phyloP scores from a whole-genome alignment of 192 early-diverging fungal genomes.

The Spizellomyces sp. region DNA sequence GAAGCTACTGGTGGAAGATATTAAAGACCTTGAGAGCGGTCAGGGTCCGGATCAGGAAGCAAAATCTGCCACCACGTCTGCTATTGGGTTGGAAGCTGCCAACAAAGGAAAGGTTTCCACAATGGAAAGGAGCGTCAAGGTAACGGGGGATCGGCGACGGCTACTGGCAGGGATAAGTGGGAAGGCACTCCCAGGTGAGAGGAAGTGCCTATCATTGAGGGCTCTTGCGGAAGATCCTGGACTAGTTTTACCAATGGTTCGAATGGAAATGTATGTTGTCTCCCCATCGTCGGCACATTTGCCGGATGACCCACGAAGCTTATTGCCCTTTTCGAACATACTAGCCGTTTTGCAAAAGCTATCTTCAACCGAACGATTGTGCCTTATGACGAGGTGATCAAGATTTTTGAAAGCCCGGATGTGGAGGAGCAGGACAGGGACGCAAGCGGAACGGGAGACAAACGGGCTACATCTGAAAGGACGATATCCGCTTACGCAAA shows the following conservation, averaged over 20 bases:
- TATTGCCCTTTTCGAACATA: neutral
- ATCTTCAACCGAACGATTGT: neutral
- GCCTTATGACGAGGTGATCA: constrained; percentile 8
- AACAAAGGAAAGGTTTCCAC: neutral
- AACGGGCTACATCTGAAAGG: constrained; percentile 8
- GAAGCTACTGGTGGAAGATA: neutral
- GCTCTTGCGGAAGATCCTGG: neutral
- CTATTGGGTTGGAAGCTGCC: neutral
- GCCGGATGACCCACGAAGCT: neutral
- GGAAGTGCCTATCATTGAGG: neutral
- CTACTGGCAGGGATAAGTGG: neutral
- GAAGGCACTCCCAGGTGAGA: neutral
- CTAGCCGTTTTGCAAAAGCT: constrained; percentile 4
- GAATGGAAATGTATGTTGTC: constrained; percentile 5
- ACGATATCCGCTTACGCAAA: constrained; percentile 51
- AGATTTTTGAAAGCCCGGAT: constrained; percentile 6
- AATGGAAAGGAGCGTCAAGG: neutral
- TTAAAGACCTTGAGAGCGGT: neutral
- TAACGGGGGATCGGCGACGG: neutral
- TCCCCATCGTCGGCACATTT: neutral
- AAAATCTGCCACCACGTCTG: neutral
- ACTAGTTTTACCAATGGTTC: neutral
- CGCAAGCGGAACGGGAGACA: constrained; percentile 1
- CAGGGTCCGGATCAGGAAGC: too few relatives aligned
- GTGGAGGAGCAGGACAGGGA: neutral